Evolutionary conservation across 441 rosid species (phyloP), one percentile per base, ranked within the genome.

Genomic region (Pelargonium australe): DNA sequence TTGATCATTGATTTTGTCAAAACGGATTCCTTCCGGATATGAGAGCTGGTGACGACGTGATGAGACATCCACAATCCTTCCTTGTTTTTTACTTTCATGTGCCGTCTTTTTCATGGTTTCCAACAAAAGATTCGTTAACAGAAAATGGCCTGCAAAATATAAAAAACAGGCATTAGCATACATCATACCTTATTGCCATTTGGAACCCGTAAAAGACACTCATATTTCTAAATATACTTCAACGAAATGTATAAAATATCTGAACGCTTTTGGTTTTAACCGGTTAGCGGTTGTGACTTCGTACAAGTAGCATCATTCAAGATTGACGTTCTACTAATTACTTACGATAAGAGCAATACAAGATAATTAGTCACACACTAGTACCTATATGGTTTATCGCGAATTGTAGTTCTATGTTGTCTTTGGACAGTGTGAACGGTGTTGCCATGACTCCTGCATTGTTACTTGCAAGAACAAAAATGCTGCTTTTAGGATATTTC

Each of bases 61-160:
- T 8, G 78, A 71, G 8, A 78, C 28, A 25, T 53, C 70, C 10
- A 78, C 65, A 28, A 78, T 78, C 63, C 78, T 78, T 60, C 75
- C 73, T 62, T 74, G 73, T 68, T 13, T 61, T 14, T 43, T 17
- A 57, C 73, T 74, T 62, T 68, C 43, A 43, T 14, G 34, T 14
- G 78, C 72, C 7, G 81, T 70, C 7, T 49, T 71, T 63, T 78
- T 78, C 81, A 78, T 71, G 49, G 75, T 74, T 45, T 78, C 81
- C 70, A 68, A 23, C 49, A 74, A 66, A 9, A 78, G 75, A 62
- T 74, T 68, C 14, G 81, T 78, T 34, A 78, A 64, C 28, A 71
- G 78, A 64, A 78, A 78, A 68, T 74, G 81, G 6, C 81, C 81
- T 71, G 76, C 31, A 70, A 47, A 23, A 13, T 10, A 31, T 23